phyloP scores from a whole-genome alignment of 2,329 filamentous ascomycete genomes.

The Aaosphaeria pasadenensis region DNA sequence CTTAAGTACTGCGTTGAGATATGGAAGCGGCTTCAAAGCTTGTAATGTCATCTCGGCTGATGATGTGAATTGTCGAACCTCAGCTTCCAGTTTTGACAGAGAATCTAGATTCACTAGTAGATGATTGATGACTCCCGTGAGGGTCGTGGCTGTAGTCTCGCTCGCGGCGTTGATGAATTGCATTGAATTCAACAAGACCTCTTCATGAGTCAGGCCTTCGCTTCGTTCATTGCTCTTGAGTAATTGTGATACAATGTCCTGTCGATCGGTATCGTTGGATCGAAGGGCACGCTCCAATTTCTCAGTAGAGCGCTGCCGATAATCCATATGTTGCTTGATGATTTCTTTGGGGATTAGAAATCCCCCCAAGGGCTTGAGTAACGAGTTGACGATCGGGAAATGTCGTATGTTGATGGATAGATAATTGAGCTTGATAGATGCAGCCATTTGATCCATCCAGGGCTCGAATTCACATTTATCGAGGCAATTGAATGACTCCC shows the following conservation, averaged over 20 bases:
- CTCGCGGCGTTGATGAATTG: conserved; percentile 36
- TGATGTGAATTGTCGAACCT: conserved; percentile 5
- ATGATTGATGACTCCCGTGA: conserved; percentile 9
- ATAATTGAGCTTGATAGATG: conserved; percentile 8
- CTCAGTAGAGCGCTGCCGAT: conserved; percentile 1
- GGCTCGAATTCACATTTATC: conserved; percentile 12
- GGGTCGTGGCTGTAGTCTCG: conserved; percentile 37
- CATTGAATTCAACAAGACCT: conserved; percentile 6
- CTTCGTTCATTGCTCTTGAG: conserved; percentile 2
- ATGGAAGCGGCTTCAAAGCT: conserved; percentile 6
- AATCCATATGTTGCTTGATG: conserved; percentile 6
- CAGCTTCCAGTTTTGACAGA: conserved; percentile 1
- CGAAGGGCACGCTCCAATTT: conserved; percentile 4
- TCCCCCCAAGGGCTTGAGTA: conserved; percentile 6
- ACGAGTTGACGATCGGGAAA: conserved; percentile 3
- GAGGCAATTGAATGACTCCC: conserved; percentile 23
- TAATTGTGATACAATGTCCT: conserved; percentile 5
- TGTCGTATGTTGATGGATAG: conserved; percentile 7
- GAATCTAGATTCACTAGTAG: neutral
- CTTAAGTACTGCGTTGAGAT: conserved; percentile 12
- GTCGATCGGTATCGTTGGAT: conserved; percentile 1
- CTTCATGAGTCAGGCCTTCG: conserved; percentile 6
- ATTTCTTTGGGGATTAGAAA: conserved; percentile 5
- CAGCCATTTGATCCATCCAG: conserved; percentile 9
- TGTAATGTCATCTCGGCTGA: neutral